Percentiles rank a stretch among this genome's conserved stretches.
Evolutionary conservation across 768 basidiomycete genomes (phyloP).

Genomic region (Paxillus involutus): DNA sequence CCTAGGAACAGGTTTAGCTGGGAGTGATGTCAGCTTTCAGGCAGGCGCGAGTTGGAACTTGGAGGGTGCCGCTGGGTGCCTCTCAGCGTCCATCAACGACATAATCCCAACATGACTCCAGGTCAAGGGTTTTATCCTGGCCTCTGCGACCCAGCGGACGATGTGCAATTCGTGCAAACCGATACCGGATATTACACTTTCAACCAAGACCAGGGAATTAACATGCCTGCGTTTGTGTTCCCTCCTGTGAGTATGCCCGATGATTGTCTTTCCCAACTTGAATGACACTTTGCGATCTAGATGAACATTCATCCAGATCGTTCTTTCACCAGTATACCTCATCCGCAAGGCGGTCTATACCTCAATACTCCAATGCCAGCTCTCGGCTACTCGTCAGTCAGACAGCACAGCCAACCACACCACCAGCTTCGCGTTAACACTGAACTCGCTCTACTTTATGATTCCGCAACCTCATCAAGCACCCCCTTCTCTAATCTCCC

Average conservation of each 20-base stretch:
- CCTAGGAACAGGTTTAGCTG: too few species aligned
- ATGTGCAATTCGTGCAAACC: background rate
- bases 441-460: conserved; percentile 8
- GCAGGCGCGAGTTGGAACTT: too few species aligned
- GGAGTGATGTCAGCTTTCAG: too few species aligned
- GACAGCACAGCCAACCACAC: conserved; percentile 7
- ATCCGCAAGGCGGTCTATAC: background rate
- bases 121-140: conserved; percentile 6
- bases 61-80: too few species aligned
- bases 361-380: background rate
- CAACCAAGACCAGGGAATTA: background rate
- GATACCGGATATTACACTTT: background rate
- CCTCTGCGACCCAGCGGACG: background rate
- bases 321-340: background rate
- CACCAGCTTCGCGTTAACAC: conserved; percentile 22
- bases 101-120: conserved; percentile 13
- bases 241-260: conserved; percentile 11
- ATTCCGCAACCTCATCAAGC: conserved; percentile 16
- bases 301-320: background rate
- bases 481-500: conserved; percentile 2
- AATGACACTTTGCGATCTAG: conserved; percentile 8
- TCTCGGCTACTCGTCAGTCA: background rate
- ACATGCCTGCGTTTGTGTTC: background rate
- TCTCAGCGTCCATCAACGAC: background rate
- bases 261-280: background rate